A percentile compares a stretch with the other conserved stretches of the same genome.
phyloP scores from a whole-genome alignment of 2,329 filamentous ascomycete species.

The Ophiosphaerella korrae region DNA sequence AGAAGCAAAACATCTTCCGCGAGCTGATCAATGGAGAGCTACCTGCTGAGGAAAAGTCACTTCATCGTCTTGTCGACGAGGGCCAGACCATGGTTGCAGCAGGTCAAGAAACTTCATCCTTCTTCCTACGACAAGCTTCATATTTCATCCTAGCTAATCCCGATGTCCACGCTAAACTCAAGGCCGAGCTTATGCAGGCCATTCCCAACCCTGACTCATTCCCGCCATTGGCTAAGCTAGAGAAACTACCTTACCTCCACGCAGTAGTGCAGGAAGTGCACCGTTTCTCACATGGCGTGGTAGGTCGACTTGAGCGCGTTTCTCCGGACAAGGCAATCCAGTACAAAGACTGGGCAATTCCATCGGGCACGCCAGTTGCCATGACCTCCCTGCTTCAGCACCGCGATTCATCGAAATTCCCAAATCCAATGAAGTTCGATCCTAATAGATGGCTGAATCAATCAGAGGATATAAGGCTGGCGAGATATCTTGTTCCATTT shows the following conservation, averaged over 20 bases:
- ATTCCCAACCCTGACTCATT: not conserved
- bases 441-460: constrained; percentile 6
- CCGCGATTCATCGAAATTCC: constrained; percentile 4
- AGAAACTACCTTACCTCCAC: not conserved
- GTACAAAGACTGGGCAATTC: constrained; percentile 14
- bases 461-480: not conserved
- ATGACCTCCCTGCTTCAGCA: constrained; percentile 13
- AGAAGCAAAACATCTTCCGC: constrained; percentile 34
- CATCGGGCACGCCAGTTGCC: constrained; percentile 13
- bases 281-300: not conserved
- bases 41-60: constrained; percentile 18
- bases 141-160: not conserved
- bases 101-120: not conserved
- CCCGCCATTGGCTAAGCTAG: not conserved
- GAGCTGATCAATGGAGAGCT: constrained; percentile 33
- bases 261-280: not conserved
- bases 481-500: not conserved
- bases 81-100: not conserved
- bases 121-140: not conserved
- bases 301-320: not conserved
- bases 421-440: constrained; percentile 1
- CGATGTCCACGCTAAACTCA: not conserved
- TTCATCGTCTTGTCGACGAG: not conserved
- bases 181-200: not conserved
- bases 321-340: not conserved